Conservation (phyloP, 2,329 filamentous ascomycete species). For the Capronia epimyces region DNA sequence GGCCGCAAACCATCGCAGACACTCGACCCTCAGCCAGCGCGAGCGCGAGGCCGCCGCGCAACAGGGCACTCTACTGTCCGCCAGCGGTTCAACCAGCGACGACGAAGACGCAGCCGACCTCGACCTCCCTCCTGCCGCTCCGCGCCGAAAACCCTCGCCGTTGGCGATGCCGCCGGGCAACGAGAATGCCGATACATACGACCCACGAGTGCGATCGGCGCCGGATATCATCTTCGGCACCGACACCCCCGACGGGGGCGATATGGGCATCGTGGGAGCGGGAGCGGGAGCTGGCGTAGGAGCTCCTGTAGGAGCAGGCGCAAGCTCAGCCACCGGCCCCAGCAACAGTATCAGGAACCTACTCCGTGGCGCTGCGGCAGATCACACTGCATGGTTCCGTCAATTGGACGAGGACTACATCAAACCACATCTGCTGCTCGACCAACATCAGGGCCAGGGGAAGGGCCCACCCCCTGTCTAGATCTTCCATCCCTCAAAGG, state of each 20-base stretch:
- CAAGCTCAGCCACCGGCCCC: slow-evolving; percentile 30
- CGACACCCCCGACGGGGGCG: slow-evolving; percentile 14
- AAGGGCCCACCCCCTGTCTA: slow-evolving; percentile 21
- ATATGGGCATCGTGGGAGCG: slow-evolving; percentile 16
- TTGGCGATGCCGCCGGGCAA: slow-evolving; percentile 30
- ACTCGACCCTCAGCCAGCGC: slow-evolving; percentile 44
- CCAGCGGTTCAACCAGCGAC: slow-evolving; percentile 36
- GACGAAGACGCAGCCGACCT: slow-evolving; percentile 51
- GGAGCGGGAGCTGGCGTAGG: slow-evolving; percentile 11
- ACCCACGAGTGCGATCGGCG: slow-evolving; percentile 15
- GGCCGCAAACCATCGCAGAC: slow-evolving; percentile 46
- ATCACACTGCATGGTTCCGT: slow-evolving; percentile 82
- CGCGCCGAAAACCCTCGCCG: slow-evolving; percentile 38
- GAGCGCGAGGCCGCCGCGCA: slow-evolving; percentile 46
- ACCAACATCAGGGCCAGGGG: slow-evolving; percentile 48
- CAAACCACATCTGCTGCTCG: slow-evolving; percentile 82
- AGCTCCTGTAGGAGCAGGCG: slow-evolving; percentile 15
- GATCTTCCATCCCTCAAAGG: too few relatives aligned
- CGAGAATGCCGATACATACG: not conserved
- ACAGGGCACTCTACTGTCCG: slow-evolving; percentile 46
- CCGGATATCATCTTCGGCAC: slow-evolving; percentile 23
- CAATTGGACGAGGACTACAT: slow-evolving; percentile 95
- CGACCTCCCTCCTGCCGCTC: slow-evolving; percentile 55
- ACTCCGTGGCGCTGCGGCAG: slow-evolving; percentile 69
- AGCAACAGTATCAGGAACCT: slow-evolving; percentile 66